Percentiles rank a stretch among this genome's conserved stretches.
Evolutionary conservation across 257 asterid genomes (phyloP).

Genomic region (Rhazya stricta): DNA sequence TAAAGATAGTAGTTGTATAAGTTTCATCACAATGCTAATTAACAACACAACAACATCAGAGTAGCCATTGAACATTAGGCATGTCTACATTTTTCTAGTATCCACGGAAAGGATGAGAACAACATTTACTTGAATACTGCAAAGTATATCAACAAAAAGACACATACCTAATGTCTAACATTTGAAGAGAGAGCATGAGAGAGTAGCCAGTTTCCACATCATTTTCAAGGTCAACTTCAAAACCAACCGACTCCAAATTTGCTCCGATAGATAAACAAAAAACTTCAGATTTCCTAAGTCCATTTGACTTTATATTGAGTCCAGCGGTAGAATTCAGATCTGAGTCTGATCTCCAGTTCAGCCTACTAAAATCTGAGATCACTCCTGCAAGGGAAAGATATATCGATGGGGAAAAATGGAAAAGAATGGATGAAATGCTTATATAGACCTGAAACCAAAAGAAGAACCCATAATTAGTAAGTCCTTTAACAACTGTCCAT

Average conservation of each 20-base stretch:
- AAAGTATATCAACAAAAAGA: conserved; percentile 20
- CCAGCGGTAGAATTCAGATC: conserved; percentile 17
- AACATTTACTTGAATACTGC: background rate
- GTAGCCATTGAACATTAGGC: background rate
- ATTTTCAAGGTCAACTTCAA: conserved; percentile 67
- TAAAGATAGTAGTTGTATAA: background rate
- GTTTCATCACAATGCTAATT: background rate
- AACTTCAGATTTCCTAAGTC: conserved; percentile 21
- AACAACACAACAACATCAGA: background rate
- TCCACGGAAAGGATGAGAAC: background rate
- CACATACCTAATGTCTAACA: conserved; percentile 56
- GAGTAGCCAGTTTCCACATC: conserved; percentile 46
- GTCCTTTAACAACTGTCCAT: background rate
- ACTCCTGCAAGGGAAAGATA: conserved; percentile 50
- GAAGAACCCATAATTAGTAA: background rate
- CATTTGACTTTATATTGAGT: conserved; percentile 32
- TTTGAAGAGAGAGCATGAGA: conserved; percentile 42
- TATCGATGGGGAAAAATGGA: conserved; percentile 61
- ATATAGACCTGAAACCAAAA: conserved; percentile 53
- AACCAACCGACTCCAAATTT: conserved; percentile 40
- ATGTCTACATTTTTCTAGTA: background rate
- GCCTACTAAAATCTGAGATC: conserved; percentile 32
- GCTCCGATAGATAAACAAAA: conserved; percentile 57
- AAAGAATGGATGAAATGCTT: conserved; percentile 53
- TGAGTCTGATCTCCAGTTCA: conserved; percentile 40